Evolutionary conservation across 371 early-diverging fungal species (phyloP), one percentile per base, ranked within the genome.

Genomic region (Spraguea lophii): DNA sequence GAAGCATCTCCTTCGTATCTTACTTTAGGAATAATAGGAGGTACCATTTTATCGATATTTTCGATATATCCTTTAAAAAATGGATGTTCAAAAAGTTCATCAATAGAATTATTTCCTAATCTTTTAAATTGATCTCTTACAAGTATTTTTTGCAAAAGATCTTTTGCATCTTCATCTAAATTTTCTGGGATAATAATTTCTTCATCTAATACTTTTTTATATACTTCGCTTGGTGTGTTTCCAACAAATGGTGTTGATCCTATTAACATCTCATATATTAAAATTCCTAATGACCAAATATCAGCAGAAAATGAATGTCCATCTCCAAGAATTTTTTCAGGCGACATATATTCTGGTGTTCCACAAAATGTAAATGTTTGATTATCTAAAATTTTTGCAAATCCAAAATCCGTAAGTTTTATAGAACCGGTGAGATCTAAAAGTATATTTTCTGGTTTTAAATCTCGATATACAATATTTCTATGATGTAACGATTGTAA

Each of bases 301-400:
- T 92, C 95, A 0, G 86, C 92, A 51, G 79, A 12, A 7, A 30
- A 30, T 7, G 4, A 7, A 30, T 30, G 30, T 4, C 30, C 30
- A 30, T 30, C 12, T 30, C 12, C 12, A 12, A 4, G 7, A 7
- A 30, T 4, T 12, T 56, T 60, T 37, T 72, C 73, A 9, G 69
- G 70, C 1, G 71, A 87, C 85, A 94, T 76, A 65, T 92, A 92
- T 61, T 92, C 93, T 6, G 93, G 93, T 20, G 93, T 93, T 15
- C 98, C 98, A 63, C 91, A 92, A 22, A 92, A 75, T 21, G 59
- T 63, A 52, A 52, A 68, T 19, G 62, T 57, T 1, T 52, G 40
- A 27, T 59, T 41, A 16, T 57, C 51, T 17, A 61, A 32, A 30
- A 50, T 39, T 21, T 60, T 67, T 12, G 70, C 63, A 63, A 70